These are phyloP conservation scores for Schizosaccharomyces osmophilus DNA, from an alignment of 805 yeast species.

Conservation along the genomic window DNA sequence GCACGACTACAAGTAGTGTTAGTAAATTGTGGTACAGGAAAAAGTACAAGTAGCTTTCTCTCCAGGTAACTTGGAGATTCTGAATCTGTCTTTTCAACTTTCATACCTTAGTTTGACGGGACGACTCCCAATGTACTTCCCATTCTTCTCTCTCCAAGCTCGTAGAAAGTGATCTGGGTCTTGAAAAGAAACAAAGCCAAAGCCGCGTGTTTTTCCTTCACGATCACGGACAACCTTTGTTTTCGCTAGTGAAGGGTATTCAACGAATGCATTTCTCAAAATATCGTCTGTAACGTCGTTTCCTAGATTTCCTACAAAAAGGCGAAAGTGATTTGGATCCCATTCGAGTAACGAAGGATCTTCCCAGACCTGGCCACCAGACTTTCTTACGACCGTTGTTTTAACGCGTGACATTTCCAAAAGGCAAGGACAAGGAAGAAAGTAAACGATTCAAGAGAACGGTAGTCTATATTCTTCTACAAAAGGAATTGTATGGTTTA, in stretches of 20 bases:
- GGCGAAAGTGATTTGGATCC: conserved; percentile 46
- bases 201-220: conserved; percentile 33
- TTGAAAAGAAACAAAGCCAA: conserved; percentile 47
- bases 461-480: neutral
- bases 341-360: conserved; percentile 28
- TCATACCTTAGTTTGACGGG: conserved; percentile 31
- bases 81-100: conserved; percentile 21
- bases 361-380: conserved; percentile 26
- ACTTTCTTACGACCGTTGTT: conserved; percentile 18
- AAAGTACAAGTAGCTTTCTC: too few species aligned
- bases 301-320: conserved; percentile 56
- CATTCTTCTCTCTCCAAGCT: conserved; percentile 55
- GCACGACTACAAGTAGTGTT: neutral
- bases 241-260: conserved; percentile 29
- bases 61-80: neutral
- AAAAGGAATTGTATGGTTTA: neutral
- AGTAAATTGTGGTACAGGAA: neutral
- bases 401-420: neutral
- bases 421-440: neutral
- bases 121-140: conserved; percentile 48
- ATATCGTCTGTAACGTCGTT: conserved; percentile 37
- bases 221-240: conserved; percentile 35
- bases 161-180: conserved; percentile 39
- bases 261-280: conserved; percentile 28
- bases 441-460: neutral